Evolutionary conservation across 768 basidiomycete genomes (phyloP).

Genomic region (Lactarius quietus): DNA sequence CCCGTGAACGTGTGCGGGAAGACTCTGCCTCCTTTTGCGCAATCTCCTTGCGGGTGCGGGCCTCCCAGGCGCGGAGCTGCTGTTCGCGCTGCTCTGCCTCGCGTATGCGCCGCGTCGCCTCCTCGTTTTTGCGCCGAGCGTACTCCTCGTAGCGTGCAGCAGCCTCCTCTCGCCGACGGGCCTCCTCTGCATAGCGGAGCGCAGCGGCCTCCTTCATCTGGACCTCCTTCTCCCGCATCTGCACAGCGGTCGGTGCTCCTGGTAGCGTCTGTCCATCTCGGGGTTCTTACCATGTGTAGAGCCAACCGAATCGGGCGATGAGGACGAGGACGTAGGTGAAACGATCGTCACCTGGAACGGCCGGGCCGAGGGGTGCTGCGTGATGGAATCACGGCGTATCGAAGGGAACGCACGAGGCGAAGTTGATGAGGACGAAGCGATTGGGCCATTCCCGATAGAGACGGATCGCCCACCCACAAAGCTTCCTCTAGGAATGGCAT

Average conservation of each 20-base stretch:
- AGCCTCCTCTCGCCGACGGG: slow-evolving; percentile 18
- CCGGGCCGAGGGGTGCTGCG: slow-evolving; percentile 5
- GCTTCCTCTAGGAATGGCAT: neutral
- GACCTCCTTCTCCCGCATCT: slow-evolving; percentile 14
- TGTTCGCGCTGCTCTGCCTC: slow-evolving; percentile 14
- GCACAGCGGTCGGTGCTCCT: slow-evolving; percentile 10
- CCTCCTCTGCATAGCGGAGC: slow-evolving; percentile 16
- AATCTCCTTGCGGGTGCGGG: slow-evolving; percentile 10
- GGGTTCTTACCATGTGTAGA: neutral
- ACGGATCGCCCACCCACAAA: slow-evolving; percentile 2
- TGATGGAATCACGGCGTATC: slow-evolving; percentile 13
- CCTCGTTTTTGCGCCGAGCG: slow-evolving; percentile 18
- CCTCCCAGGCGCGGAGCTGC: slow-evolving; percentile 5
- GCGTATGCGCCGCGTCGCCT: slow-evolving; percentile 19
- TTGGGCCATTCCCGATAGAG: neutral
- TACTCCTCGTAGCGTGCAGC: slow-evolving; percentile 19
- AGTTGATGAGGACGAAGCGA: slow-evolving; percentile 4
- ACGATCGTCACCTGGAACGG: neutral
- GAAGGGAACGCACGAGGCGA: slow-evolving; percentile 12
- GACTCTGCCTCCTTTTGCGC: slow-evolving; percentile 9
- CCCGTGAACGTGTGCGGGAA: neutral
- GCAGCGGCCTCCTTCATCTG: slow-evolving; percentile 13
- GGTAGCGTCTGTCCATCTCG: slow-evolving; percentile 8
- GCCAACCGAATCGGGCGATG: neutral
- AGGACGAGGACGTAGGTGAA: slow-evolving; percentile 12